Evolutionary conservation across 2,329 filamentous ascomycete species (phyloP), one percentile per base, ranked within the genome.

Genomic region (Chaetomium sp.): DNA sequence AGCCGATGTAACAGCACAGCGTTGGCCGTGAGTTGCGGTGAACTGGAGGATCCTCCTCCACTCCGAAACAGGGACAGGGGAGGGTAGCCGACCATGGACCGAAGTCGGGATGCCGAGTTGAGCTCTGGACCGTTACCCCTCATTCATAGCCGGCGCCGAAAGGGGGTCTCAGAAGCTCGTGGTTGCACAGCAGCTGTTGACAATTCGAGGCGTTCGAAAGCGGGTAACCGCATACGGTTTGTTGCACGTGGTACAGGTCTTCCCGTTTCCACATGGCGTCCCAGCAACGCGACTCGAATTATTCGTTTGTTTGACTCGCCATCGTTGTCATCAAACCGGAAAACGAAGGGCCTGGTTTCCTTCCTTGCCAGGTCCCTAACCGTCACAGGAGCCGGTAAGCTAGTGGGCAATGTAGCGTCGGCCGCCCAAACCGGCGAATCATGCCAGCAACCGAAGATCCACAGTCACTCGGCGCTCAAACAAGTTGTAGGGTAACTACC

Each of bases 211-310:
- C n/a, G 45, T 53, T 66, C 65, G 66, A 65, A 63, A 60, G 66
- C 62, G 69, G 69, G 49, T 64, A 64, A 62, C 64, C 63, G 70
- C 70, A 72, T 69, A 45, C n/a, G 27, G 54, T 45, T 67, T 58
- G 66, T 68, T 63, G 62, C 70, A 72, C 69, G 69, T 72, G 70
- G 66, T 62, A 70, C 68, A 65, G 23, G 31, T 19, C 21, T 55
- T 12, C 38, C 61, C 55, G 57, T 38, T 38, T 16, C 50, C 57
- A 59, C 23, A 50, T 67, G 60, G 57, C 50, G 27, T 42, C 27
- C 55, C 50, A 53, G 50, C 51, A 33, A 29, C 47, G 25, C 27
- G 21, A 49, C 21, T 62, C 49, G 49, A 57, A 51, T 21, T n/a
- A 33, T n/a, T n/a, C 9, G 21, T 25, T 27, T 31, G 47, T 31